Percentiles rank a stretch among this genome's conserved stretches.
Conservation (phyloP, 345 rosid species). For the Syzygium aqueum region DNA sequence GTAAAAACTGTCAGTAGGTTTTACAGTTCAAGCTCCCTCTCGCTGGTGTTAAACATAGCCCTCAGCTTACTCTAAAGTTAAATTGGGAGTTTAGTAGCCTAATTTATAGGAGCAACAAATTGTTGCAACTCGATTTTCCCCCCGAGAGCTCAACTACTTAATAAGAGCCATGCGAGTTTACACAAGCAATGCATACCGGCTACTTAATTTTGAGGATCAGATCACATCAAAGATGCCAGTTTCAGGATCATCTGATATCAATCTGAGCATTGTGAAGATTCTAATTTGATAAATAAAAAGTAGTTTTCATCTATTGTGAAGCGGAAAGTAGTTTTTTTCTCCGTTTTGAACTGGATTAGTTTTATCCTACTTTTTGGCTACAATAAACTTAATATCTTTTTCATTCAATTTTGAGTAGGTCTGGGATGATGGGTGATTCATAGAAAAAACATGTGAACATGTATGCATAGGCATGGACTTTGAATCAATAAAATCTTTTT, state of each 20-base stretch:
- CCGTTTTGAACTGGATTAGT: neutral
- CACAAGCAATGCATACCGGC: accelerated
- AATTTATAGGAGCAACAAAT: neutral
- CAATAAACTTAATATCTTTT: neutral
- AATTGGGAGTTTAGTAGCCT: neutral
- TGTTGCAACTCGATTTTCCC: neutral
- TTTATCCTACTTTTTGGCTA: neutral
- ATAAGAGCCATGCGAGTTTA: neutral
- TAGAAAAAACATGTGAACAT: neutral
- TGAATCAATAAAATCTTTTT: neutral
- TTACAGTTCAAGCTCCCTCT: neutral
- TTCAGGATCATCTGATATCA: neutral
- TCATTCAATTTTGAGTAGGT: neutral
- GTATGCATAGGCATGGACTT: neutral
- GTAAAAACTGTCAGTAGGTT: neutral
- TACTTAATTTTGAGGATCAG: neutral
- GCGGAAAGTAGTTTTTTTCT: neutral
- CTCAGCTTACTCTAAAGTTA: neutral
- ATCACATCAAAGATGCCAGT: neutral
- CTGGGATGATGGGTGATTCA: neutral
- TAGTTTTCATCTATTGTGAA: neutral
- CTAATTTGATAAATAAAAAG: neutral
- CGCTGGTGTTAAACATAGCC: neutral
- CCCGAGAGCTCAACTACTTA: neutral
- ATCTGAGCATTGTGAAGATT: neutral